These are phyloP conservation scores for Hysterangium stoloniferum DNA, from an alignment of 768 basidiomycete genomes.

Conservation along the genomic window DNA sequence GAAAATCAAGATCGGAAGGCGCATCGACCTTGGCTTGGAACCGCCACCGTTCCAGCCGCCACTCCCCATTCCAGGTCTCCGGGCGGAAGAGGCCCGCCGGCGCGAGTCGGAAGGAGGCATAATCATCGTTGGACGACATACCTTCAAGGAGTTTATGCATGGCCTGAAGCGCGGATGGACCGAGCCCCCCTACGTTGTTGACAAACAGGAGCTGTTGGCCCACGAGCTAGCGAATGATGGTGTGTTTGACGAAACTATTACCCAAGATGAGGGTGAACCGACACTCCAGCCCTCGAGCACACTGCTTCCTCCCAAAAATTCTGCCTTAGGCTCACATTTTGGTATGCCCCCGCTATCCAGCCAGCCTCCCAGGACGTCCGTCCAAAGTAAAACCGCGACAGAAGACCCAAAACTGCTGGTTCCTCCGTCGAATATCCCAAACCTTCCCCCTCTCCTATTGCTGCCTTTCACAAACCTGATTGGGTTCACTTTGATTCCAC, in stretches of 20 bases:
- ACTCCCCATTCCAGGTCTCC: constrained; percentile 45
- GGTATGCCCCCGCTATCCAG: constrained; percentile 26
- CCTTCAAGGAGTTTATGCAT: constrained; percentile 91
- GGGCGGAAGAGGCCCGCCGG: constrained; percentile 42
- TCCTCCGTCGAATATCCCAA: constrained; percentile 52
- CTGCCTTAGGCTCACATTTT: constrained; percentile 21
- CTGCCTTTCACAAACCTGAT: constrained; percentile 69
- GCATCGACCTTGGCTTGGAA: constrained; percentile 59
- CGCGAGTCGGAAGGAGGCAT: constrained; percentile 75
- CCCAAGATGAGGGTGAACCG: constrained; percentile 34
- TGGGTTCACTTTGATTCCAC: constrained; percentile 76
- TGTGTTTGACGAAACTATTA: constrained; percentile 63
- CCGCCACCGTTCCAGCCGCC: constrained; percentile 29
- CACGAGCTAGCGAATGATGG: constrained; percentile 62
- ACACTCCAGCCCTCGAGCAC: constrained; percentile 29
- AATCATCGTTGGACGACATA: constrained; percentile 79
- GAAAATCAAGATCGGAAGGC: constrained; percentile 61
- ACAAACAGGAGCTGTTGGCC: constrained; percentile 65
- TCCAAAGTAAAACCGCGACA: constrained; percentile 13
- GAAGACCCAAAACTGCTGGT: constrained; percentile 29
- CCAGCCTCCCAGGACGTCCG: constrained; percentile 16
- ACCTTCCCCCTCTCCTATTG: constrained; percentile 72
- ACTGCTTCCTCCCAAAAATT: constrained; percentile 16
- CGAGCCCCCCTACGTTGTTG: constrained; percentile 56
- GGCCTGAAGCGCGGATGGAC: constrained; percentile 85